Evolutionary conservation across 2,329 filamentous ascomycete genomes (phyloP).

Genomic region (Calonectria henricotiae): DNA sequence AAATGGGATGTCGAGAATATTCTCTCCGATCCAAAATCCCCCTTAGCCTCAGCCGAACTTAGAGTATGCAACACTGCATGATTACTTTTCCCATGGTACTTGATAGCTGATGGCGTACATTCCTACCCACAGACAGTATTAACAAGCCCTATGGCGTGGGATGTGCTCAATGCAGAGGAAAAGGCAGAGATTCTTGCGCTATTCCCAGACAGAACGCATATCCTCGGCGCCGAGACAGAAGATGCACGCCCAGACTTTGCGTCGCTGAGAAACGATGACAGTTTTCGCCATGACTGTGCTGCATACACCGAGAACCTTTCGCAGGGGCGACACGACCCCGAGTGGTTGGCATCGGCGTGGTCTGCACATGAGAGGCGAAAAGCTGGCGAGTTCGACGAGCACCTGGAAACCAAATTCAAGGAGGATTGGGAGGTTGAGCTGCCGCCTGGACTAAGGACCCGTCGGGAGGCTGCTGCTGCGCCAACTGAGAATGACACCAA

Average conservation of each 20-base stretch:
- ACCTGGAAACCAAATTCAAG: slow-evolving; percentile 64
- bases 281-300: slow-evolving; percentile 66
- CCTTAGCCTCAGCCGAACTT: slow-evolving; percentile 59
- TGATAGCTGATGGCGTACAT: background rate
- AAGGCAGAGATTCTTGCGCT: slow-evolving; percentile 58
- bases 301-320: slow-evolving; percentile 65
- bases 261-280: slow-evolving; percentile 64
- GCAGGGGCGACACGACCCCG: slow-evolving; percentile 67
- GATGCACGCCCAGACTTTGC: slow-evolving; percentile 61
- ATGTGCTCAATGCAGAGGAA: slow-evolving; percentile 56
- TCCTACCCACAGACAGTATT: slow-evolving; percentile 55
- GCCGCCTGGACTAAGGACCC: slow-evolving; percentile 55
- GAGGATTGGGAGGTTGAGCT: slow-evolving; percentile 66
- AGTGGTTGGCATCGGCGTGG: slow-evolving; percentile 70
- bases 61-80: slow-evolving; percentile 49
- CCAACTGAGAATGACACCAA: slow-evolving; percentile 33
- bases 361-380: slow-evolving; percentile 66
- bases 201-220: slow-evolving; percentile 59
- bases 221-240: slow-evolving; percentile 57
- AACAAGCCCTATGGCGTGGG: slow-evolving; percentile 60
- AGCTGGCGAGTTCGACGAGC: slow-evolving; percentile 68
- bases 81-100: background rate
- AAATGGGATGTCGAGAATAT: slow-evolving; percentile 59
- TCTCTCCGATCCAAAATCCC: slow-evolving; percentile 59
- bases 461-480: slow-evolving; percentile 6